Percentiles rank a stretch among this genome's conserved stretches.
Conservation (phyloP, 352 stramenopile genomes). For the Phytophthora brassicae region DNA sequence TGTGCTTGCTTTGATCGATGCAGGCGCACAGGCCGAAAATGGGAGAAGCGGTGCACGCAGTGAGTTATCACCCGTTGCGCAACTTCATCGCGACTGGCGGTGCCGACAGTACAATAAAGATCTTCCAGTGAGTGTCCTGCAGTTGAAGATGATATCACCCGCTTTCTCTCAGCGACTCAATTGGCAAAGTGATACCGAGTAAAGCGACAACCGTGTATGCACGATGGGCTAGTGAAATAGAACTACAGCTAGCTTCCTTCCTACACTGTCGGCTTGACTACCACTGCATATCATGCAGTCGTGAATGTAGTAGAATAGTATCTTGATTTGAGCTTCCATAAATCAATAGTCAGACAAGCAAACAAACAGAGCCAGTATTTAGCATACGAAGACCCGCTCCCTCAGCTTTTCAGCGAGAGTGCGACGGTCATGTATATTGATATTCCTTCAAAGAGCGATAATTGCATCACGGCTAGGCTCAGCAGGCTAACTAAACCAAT, state of each 20-base stretch:
- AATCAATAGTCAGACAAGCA: neutral
- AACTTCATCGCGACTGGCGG: slow-evolving; percentile 82
- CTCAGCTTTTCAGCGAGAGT: slow-evolving; percentile 33
- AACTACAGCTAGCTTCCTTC: slow-evolving; percentile 22
- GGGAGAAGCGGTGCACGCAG: slow-evolving; percentile 73
- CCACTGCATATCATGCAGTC: too few relatives aligned
- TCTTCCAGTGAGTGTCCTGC: slow-evolving; percentile 71
- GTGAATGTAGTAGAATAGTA: too few relatives aligned
- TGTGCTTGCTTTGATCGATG: neutral
- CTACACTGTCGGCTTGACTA: slow-evolving; percentile 7
- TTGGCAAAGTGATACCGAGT: slow-evolving; percentile 18
- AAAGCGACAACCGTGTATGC: slow-evolving; percentile 19
- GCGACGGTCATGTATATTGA: slow-evolving; percentile 28
- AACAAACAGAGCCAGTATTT: neutral
- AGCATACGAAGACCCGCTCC: slow-evolving; percentile 30
- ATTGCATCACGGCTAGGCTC: slow-evolving; percentile 9
- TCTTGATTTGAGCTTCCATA: too few relatives aligned
- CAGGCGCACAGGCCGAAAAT: slow-evolving; percentile 83
- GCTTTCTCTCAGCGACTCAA: slow-evolving; percentile 12
- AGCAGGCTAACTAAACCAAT: slow-evolving; percentile 22
- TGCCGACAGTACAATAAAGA: slow-evolving; percentile 85
- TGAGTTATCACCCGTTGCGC: slow-evolving; percentile 75
- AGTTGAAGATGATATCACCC: slow-evolving; percentile 19
- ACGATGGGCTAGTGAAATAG: slow-evolving; percentile 34
- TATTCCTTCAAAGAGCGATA: slow-evolving; percentile 58